Evolutionary conservation across 169 alveolate genomes (phyloP).

Genomic region (Perkinsus olseni): DNA sequence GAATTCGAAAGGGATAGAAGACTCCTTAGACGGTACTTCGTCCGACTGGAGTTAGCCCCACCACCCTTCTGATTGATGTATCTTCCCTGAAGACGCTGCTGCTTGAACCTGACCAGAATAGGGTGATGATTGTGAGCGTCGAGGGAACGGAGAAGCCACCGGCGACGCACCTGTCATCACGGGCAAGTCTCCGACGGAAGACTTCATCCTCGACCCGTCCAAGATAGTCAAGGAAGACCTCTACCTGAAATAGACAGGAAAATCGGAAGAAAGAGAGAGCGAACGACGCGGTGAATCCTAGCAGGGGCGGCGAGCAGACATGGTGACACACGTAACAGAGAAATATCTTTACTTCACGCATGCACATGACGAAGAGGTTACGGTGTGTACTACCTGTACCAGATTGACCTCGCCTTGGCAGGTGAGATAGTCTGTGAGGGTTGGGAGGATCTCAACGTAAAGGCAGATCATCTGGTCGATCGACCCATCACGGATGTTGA

Average conservation of each 20-base stretch:
- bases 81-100: not conserved
- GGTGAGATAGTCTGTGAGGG: conserved; percentile 48
- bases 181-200: conserved; percentile 8
- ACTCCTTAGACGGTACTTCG: not conserved
- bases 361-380: too few species aligned
- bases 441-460: conserved; percentile 77
- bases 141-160: not conserved
- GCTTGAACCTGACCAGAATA: not conserved
- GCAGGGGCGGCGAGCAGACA: too few species aligned
- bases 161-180: conserved; percentile 8
- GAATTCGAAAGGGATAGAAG: not conserved
- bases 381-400: not conserved
- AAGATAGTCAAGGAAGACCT: conserved; percentile 10
- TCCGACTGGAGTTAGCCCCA: not conserved
- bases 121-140: too few species aligned
- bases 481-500: conserved; percentile 89
- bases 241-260: not conserved
- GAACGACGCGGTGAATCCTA: too few species aligned
- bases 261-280: too few species aligned
- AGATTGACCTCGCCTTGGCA: conserved; percentile 18
- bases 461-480: conserved; percentile 87
- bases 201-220: conserved; percentile 19
- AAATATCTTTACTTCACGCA: too few species aligned
- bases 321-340: too few species aligned
- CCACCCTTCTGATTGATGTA: not conserved